These are phyloP conservation scores for Quercus agrifolia DNA, from an alignment of 306 rosid genomes.

Conservation along the genomic window DNA sequence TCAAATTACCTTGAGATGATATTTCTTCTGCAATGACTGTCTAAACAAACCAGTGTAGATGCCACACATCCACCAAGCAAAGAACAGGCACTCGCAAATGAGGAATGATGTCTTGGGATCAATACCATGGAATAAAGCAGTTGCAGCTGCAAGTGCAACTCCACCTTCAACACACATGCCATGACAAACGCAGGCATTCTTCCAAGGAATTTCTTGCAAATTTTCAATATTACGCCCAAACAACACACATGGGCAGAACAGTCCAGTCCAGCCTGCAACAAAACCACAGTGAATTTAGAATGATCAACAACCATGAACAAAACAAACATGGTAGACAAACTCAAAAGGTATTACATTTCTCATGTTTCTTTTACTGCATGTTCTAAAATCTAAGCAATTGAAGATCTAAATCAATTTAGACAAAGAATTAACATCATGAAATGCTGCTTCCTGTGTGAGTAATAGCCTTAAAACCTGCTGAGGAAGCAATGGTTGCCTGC, in stretches of 20 bases:
- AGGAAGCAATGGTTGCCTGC: neutral
- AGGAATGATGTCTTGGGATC: conserved; percentile 65
- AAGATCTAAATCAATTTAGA: neutral
- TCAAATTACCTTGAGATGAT: conserved; percentile 55
- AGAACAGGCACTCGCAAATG: conserved; percentile 56
- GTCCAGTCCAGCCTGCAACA: conserved; percentile 60
- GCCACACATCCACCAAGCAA: conserved; percentile 87
- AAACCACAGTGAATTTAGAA: neutral
- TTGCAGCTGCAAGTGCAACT: conserved; percentile 52
- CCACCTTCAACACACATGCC: conserved; percentile 68
- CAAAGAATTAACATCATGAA: neutral
- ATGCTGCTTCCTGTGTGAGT: neutral
- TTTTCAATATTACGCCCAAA: conserved; percentile 65
- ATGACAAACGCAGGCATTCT: conserved; percentile 62
- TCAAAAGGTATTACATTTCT: neutral
- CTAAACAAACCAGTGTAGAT: conserved; percentile 72
- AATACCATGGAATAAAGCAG: conserved; percentile 46
- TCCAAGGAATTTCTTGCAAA: conserved; percentile 56
- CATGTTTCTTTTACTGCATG: neutral
- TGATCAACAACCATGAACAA: neutral
- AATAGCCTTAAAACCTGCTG: neutral
- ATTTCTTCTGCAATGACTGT: conserved; percentile 61
- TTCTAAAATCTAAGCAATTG: neutral
- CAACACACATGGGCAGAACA: conserved; percentile 71
- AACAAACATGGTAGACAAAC: neutral